Conservation (phyloP, 495 filamentous ascomycete genomes). For the Monascus purpureus region DNA sequence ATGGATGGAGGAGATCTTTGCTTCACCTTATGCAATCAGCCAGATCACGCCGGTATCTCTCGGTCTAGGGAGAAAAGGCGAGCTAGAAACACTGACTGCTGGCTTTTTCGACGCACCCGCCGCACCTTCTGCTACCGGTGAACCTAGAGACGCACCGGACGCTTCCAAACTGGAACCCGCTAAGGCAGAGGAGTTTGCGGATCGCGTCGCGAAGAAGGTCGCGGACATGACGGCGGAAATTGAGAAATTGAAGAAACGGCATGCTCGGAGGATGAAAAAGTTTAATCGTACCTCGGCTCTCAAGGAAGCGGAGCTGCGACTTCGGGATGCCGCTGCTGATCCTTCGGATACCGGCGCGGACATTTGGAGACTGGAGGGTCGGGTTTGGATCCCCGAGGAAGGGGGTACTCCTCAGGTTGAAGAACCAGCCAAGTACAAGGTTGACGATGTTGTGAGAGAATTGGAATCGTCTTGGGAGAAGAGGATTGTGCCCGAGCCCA, state of each 20-base stretch:
- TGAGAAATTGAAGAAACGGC: slow-evolving; percentile 62
- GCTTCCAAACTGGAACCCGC: slow-evolving; percentile 48
- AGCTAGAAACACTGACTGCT: slow-evolving; percentile 65
- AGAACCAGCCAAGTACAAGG: slow-evolving; percentile 34
- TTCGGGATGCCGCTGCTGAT: slow-evolving; percentile 39
- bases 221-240: slow-evolving; percentile 61
- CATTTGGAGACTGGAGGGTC: slow-evolving; percentile 50
- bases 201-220: slow-evolving; percentile 52
- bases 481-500: slow-evolving; percentile 41
- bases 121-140: slow-evolving; percentile 13
- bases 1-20: slow-evolving; percentile 97
- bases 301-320: slow-evolving; percentile 44
- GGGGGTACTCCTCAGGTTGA: slow-evolving; percentile 28
- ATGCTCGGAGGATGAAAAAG: slow-evolving; percentile 59
- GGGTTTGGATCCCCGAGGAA: slow-evolving; percentile 34
- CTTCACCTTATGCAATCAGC: slow-evolving; percentile 65
- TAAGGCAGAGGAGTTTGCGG: slow-evolving; percentile 63
- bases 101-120: slow-evolving; percentile 58
- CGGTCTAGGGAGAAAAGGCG: slow-evolving; percentile 73
- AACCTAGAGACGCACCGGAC: slow-evolving; percentile 23
- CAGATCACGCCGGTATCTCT: slow-evolving; percentile 83
- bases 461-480: slow-evolving; percentile 43
- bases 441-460: slow-evolving; percentile 46
- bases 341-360: slow-evolving; percentile 39
- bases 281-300: slow-evolving; percentile 52